phyloP scores from a whole-genome alignment of 2,329 filamentous ascomycete species.

The Nakataea oryzae region DNA sequence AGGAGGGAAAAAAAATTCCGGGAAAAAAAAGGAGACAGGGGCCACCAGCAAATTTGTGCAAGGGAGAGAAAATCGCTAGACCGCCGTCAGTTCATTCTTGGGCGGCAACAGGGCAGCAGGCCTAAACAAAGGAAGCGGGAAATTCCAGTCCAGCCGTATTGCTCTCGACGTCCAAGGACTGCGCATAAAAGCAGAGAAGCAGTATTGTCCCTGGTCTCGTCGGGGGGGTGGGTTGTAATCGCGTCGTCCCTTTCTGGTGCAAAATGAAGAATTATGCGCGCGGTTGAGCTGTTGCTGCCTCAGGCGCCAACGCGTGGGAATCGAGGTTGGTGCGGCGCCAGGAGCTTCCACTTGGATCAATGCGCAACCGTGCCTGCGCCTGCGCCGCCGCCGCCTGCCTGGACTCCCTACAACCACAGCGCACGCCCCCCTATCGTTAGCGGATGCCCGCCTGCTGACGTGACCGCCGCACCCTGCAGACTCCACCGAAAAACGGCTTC shows the following conservation, averaged over 20 bases:
- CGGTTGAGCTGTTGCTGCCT: slow-evolving; percentile 2
- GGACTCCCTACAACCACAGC: not conserved
- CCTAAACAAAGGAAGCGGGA: not conserved
- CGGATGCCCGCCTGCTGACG: not conserved
- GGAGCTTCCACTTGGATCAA: not conserved
- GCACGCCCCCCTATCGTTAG: not conserved
- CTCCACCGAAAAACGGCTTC: not conserved
- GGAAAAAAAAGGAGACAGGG: not conserved
- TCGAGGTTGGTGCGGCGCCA: not conserved
- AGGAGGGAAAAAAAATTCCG: not conserved
- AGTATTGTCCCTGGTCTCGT: not conserved
- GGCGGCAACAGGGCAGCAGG: not conserved
- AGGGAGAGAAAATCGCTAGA: not conserved
- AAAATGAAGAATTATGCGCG: slow-evolving; percentile 7
- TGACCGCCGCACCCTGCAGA: not conserved
- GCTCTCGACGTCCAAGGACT: not conserved
- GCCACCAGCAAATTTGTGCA: not conserved
- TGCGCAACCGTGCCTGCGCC: no score
- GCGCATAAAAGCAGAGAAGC: not conserved
- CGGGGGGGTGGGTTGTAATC: not conserved
- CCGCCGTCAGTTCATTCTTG: slow-evolving; percentile 2
- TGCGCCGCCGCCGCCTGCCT: no score
- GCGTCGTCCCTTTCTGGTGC: slow-evolving; percentile 1
- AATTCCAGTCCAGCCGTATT: not conserved
- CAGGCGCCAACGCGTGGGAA: slow-evolving; percentile 2